Percentiles rank a stretch among this genome's conserved stretches.
Conservation (phyloP, 2,329 filamentous ascomycete genomes). For the Colletotrichum sp. region DNA sequence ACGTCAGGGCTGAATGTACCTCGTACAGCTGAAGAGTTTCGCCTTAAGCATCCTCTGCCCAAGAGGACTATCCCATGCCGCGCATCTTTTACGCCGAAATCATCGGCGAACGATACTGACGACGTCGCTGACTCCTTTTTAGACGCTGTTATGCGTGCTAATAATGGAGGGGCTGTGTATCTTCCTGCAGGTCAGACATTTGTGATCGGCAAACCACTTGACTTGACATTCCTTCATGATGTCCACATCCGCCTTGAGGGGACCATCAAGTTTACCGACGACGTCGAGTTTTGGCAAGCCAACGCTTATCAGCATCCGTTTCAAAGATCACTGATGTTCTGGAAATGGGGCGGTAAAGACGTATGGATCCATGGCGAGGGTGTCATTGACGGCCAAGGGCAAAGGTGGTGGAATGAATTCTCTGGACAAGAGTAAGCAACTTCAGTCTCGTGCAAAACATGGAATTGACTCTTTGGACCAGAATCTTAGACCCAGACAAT, state of each 20-base stretch:
- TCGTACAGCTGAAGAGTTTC: constrained; percentile 40
- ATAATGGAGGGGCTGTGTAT: constrained; percentile 62
- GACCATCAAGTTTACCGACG: constrained; percentile 53
- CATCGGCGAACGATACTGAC: constrained; percentile 58
- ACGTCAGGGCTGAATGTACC: constrained; percentile 28
- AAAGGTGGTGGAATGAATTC: constrained; percentile 48
- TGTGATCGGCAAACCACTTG: constrained; percentile 63
- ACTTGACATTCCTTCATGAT: constrained; percentile 62
- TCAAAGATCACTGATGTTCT: constrained; percentile 63
- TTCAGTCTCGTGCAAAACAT: not conserved
- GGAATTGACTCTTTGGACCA: not conserved
- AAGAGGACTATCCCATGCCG: constrained; percentile 25
- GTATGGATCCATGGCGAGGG: constrained; percentile 65
- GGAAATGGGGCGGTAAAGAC: constrained; percentile 67
- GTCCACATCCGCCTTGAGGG: constrained; percentile 65
- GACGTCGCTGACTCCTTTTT: constrained; percentile 62
- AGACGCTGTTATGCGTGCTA: constrained; percentile 58
- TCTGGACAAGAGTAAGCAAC: constrained; percentile 35
- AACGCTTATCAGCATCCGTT: constrained; percentile 46
- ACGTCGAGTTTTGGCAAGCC: constrained; percentile 48
- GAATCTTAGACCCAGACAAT: constrained; percentile 57
- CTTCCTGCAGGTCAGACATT: constrained; percentile 59
- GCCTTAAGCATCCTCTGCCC: constrained; percentile 41
- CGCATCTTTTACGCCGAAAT: constrained; percentile 51
- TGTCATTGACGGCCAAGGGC: constrained; percentile 60